Evolutionary conservation across 345 rosid species (phyloP), one percentile per base, ranked within the genome.

Genomic region (Populus alba): DNA sequence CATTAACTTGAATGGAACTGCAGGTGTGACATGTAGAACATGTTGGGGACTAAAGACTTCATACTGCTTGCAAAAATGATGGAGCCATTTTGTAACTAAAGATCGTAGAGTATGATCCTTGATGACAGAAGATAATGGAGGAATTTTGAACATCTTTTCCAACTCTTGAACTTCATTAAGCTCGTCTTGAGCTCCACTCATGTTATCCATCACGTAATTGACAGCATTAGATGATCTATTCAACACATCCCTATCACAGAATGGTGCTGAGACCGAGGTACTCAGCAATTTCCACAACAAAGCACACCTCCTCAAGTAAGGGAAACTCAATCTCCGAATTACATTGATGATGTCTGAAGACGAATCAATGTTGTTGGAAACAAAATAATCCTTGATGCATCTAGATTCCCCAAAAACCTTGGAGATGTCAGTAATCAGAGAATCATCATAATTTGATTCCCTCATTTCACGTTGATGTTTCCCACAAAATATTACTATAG

Each of bases 241-340:
- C 73, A 76, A 78, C 69, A 51, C 68, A 66, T 83, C 90, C 75
- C 77, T 78, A 61, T 84, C 85, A 79, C 73, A 77, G 70, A 91
- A 84, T 55, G 92, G 94, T 72, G 90, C 81, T 20, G 88, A 81
- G 45, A 82, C 80, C 66, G 93, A 80, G 62, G 88, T 85, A 72
- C 83, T 89, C 71, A 96, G 82, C 78, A 96, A 83, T 84, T 76
- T 90, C 99, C 97, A 94, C 57, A 96, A 86, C 82, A 96, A 86
- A 23, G 94, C 97, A 85, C 99, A 96, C 82, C 98, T 90, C 90
- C 99, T 86, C 88, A 96, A 75, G 81, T 89, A 96, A 66, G 99
- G 95, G 75, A 92, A 90, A 85, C 87, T 89, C 85, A 83, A 81
- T 81, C 82, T 89, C 53, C 87, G 91, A 83, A 96, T 82, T 72